phyloP scores from a whole-genome alignment of 441 rosid species.

The Pelargonium citronellum region DNA sequence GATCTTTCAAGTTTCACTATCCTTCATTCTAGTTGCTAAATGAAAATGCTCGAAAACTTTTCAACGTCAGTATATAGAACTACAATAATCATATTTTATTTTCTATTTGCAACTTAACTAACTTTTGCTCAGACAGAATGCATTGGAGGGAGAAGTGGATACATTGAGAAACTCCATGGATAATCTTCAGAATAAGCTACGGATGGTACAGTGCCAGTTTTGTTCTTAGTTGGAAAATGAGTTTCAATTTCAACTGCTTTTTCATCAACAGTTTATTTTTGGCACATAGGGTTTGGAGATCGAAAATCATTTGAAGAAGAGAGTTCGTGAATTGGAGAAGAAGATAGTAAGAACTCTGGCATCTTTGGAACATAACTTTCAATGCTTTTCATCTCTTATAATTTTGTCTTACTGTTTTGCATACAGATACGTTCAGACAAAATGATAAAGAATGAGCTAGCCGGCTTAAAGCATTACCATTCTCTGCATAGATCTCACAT shows the following conservation, averaged over 20 bases:
- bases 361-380: background rate
- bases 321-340: constrained; percentile 64
- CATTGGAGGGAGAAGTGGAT: constrained; percentile 76
- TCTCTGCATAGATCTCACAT: constrained; percentile 53
- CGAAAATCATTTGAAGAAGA: constrained; percentile 86
- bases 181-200: constrained; percentile 66
- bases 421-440: constrained; percentile 54
- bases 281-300: constrained; percentile 75
- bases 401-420: constrained; percentile 23
- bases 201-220: constrained; percentile 48
- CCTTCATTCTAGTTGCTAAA: constrained; percentile 10
- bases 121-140: constrained; percentile 91
- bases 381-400: constrained; percentile 5
- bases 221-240: constrained; percentile 2
- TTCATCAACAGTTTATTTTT: constrained; percentile 14
- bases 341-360: constrained; percentile 50
- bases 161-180: constrained; percentile 51
- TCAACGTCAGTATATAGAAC: background rate
- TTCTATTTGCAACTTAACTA: constrained; percentile 47
- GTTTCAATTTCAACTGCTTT: background rate
- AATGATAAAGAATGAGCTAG: constrained; percentile 43
- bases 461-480: constrained; percentile 48
- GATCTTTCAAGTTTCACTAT: constrained; percentile 1
- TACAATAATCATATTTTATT: constrained; percentile 16
- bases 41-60: no score